Evolutionary conservation across 257 asterid species (phyloP).

Genomic region (Gynochthodes officinalis): DNA sequence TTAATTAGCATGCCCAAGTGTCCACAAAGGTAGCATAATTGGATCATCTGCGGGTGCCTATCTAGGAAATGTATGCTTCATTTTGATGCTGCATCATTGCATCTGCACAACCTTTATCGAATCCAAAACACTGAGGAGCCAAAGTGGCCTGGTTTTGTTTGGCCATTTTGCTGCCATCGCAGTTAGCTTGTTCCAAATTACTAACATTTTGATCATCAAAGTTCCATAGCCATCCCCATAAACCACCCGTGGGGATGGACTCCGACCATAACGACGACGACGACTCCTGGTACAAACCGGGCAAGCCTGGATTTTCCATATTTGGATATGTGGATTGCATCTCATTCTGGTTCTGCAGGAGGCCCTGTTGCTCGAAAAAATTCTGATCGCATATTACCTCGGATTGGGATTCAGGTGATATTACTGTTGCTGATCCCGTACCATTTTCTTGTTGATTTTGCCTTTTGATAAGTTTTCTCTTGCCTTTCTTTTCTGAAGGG

Average conservation of each 20-base stretch:
- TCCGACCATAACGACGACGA: no score
- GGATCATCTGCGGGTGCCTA: no score
- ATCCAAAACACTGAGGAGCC: constrained; percentile 13
- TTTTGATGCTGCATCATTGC: no score
- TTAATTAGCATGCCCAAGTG: no score
- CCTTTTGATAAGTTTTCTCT: neutral
- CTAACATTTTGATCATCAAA: constrained; percentile 28
- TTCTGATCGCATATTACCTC: constrained; percentile 3
- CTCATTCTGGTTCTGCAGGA: constrained; percentile 1
- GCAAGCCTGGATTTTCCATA: constrained; percentile 12
- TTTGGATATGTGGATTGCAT: neutral
- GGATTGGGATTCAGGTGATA: neutral
- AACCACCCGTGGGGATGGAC: constrained; percentile 30
- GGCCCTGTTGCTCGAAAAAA: neutral
- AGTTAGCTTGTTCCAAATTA: neutral
- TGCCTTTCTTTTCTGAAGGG: constrained; percentile 15
- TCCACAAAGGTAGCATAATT: no score
- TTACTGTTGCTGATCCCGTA: neutral
- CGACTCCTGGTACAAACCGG: no score
- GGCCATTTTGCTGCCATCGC: constrained; percentile 27
- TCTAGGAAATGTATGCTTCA: constrained; percentile 30
- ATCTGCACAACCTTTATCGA: constrained; percentile 21
- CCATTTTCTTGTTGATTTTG: neutral
- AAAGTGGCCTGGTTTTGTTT: constrained; percentile 28
- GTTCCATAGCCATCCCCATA: constrained; percentile 55